phyloP scores from a whole-genome alignment of 805 yeast species.

The Priceomyces haplophilus region DNA sequence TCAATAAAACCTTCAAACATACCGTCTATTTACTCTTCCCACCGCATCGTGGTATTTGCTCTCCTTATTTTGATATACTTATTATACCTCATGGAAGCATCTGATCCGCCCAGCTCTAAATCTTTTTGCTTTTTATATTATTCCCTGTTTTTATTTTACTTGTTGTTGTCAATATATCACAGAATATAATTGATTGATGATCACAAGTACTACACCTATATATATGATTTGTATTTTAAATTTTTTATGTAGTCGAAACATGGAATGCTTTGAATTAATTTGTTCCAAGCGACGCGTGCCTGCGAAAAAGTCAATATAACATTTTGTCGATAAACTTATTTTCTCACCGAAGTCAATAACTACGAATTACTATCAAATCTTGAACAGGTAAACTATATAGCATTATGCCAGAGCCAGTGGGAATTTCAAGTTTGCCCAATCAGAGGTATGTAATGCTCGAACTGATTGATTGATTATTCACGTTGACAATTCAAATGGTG shows the following conservation, averaged over 20 bases:
- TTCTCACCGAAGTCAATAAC: not conserved
- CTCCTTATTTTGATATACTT: not conserved
- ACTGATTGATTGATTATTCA: constrained; percentile 4
- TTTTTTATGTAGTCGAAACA: not conserved
- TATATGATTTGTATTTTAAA: constrained; percentile 2
- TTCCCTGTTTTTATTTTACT: not conserved
- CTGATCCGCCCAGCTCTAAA: not conserved
- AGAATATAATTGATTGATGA: constrained; percentile 5
- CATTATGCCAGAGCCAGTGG: constrained; percentile 55
- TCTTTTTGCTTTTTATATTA: not conserved
- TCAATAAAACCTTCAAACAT: not conserved
- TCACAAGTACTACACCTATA: not conserved
- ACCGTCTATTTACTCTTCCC: not conserved
- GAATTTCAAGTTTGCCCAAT: constrained; percentile 70
- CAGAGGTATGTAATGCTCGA: constrained; percentile 50
- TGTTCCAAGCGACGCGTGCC: constrained; percentile 4
- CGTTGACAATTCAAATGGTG: not conserved
- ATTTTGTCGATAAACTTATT: constrained; percentile 2
- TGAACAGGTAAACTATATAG: not conserved
- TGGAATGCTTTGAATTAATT: not conserved
- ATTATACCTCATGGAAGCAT: not conserved
- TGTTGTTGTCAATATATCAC: constrained; percentile 6
- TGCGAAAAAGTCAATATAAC: constrained; percentile 1
- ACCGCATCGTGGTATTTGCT: not conserved
- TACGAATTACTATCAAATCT: not conserved